Base-by-base conservation (phyloP, 2,329 filamentous ascomycete genomes). In the Fulvia fulva region DNA sequence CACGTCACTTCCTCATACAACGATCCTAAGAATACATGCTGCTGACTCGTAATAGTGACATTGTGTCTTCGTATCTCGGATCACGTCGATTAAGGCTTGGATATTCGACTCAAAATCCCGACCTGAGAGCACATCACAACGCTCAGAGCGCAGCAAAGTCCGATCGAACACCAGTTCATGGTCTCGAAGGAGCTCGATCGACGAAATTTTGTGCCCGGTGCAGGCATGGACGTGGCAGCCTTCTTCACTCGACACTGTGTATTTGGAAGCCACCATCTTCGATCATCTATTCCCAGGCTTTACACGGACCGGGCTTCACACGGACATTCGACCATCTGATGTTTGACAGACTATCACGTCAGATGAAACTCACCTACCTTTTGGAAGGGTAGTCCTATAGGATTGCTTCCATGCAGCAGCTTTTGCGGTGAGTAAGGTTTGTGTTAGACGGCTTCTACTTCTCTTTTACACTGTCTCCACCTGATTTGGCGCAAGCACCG, bases 91-190 rank as follows among this genome's bases (percentile, higher is more conserved):
- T 4, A 16, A n/a, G 37, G 14, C 30, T 11, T 34, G 30, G 37
- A n/a, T 5, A 2, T 47, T 19, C 37, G 14, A 41, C 19, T 32
- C 47, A 16, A 25, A 41, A 43, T 11, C 9, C 21, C 50, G 32
- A 26, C 23, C n/a, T 23, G 51, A 54, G 28, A 34, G 25, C 19
- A 21, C 41, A 19, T 5, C 21, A 25, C 25, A n/a, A 32, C 23
- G 52, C 52, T 32, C 43, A 54, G 25, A 32, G 37, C 43, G 32
- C 52, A 16, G 34, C 22, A 32, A n/a, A 45, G 51, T 46, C 37
- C 41, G 37, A 54, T 46, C 41, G 52, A 54, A 54, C 37, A 46
- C 37, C 22, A 23, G 41, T 54, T 54, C 37, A 22, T 26, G 7
- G 44, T 43, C 51, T 37, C 32, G 28, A 32, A 32, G 51, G 16